Base-by-base conservation (phyloP, 352 stramenopile genomes). In the Phytopythium mirpurense region DNA sequence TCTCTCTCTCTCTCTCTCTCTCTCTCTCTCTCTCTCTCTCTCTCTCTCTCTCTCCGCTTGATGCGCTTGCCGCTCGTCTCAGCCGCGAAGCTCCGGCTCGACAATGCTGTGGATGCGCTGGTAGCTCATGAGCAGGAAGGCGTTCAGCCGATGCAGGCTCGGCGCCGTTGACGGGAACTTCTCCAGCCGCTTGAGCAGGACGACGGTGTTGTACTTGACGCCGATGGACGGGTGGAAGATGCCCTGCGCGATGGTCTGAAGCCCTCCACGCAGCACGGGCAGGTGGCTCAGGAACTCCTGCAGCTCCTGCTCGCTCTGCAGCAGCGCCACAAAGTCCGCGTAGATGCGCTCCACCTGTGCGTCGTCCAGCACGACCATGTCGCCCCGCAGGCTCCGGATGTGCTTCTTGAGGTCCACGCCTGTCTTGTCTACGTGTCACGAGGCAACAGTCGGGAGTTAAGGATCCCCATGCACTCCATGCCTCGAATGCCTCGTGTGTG, bases 201-300 rank as follows among this genome's bases (percentile, higher is more conserved):
- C 63, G 37, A 95, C 83, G 0, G 85, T 93, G 60, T 95, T 95
- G 70, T 93, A 79, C 63, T 95, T 93, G 62, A 95, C 82, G 35
- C 83, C 86, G 55, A 93, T 93, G 2, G 78, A 92, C 24, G 81
- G 56, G 57, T 95, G 85, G 47, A 93, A 95, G 21, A 95, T 88
- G 15, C 85, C 85, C 51, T 93, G 83, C 8, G 85, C 85, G 50
- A 95, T 77, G 2, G 79, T 82, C 54, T 92, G 81, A 23, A 95
- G 73, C 0, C 85, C 85, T 11, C 83, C 85, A 18, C 82, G 75
- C 9, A 86, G 71, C n/a, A 83, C 63, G 12, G 85, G 85, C 40
- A 95, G 59, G 49, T 86, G 88, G 47, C 85, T 94, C 21, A 95
- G 51, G 38, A 95, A 90, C 51, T 95, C 85, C 46, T 89, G 81